Conservation (phyloP, 108 stramenopile genomes). For the Craspedostauros australis region DNA sequence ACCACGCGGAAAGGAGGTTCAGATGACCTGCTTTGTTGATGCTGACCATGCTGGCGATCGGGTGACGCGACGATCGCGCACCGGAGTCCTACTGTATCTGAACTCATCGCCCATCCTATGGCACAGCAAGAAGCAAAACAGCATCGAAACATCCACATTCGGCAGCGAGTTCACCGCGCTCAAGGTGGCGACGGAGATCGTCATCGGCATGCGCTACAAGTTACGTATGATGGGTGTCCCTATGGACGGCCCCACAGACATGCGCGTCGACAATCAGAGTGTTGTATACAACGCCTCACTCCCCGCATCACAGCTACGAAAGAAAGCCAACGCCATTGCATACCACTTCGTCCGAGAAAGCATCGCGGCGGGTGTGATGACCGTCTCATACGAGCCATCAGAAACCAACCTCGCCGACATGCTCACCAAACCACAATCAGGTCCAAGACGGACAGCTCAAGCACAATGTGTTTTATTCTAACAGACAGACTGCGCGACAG, state of each 20-base stretch:
- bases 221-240: slow-evolving; percentile 42
- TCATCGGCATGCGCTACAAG: slow-evolving; percentile 34
- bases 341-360: too few species aligned
- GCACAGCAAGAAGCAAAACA: slow-evolving; percentile 33
- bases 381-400: too few species aligned
- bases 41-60: slow-evolving; percentile 27
- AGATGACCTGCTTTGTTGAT: too few species aligned
- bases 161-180: slow-evolving; percentile 34
- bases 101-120: slow-evolving; percentile 30
- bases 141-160: slow-evolving; percentile 34
- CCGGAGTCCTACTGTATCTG: slow-evolving; percentile 36
- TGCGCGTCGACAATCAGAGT: slow-evolving; percentile 1
- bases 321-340: too few species aligned
- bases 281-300: neutral
- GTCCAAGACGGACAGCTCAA: too few species aligned
- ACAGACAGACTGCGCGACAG: too few species aligned
- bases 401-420: too few species aligned
- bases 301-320: slow-evolving; percentile 36
- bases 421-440: too few species aligned
- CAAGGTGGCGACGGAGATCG: slow-evolving; percentile 18
- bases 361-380: too few species aligned
- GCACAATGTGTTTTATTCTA: too few species aligned
- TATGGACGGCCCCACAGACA: too few species aligned
- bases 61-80: slow-evolving; percentile 25
- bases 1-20: too few species aligned